Evolutionary conservation across 305 asterid genomes (phyloP).

Genomic region (Fraxinus sp.): DNA sequence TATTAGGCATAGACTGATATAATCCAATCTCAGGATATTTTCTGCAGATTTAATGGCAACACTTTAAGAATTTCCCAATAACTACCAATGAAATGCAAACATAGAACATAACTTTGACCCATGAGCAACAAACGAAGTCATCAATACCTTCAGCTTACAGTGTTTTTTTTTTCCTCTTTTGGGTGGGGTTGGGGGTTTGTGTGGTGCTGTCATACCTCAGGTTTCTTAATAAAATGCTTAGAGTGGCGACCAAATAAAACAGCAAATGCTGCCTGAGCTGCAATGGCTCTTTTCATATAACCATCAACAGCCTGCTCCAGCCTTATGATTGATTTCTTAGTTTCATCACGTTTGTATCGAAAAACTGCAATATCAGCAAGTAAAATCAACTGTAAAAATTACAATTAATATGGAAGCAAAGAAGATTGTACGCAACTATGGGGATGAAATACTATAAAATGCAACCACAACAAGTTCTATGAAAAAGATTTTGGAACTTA

Average conservation of each 20-base stretch:
- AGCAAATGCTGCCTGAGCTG: conserved; percentile 56
- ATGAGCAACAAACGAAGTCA: not conserved
- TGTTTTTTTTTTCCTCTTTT: too few species aligned
- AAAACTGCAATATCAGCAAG: conserved; percentile 49
- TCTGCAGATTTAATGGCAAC: not conserved
- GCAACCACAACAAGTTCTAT: conserved; percentile 1
- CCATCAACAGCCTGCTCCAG: conserved; percentile 76
- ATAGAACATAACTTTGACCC: not conserved
- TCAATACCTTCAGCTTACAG: not conserved
- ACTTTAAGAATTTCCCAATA: not conserved
- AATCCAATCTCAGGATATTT: not conserved
- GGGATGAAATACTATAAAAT: not conserved
- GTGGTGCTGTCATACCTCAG: conserved; percentile 44
- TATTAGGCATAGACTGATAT: not conserved
- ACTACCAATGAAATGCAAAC: not conserved
- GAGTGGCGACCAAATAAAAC: conserved; percentile 53
- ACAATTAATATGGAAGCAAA: not conserved
- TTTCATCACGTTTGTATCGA: conserved; percentile 43
- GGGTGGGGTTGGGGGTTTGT: not conserved
- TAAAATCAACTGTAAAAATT: conserved; percentile 7
- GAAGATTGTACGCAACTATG: conserved; percentile 9
- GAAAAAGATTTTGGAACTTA: not conserved
- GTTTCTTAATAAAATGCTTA: conserved; percentile 57
- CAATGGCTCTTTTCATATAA: conserved; percentile 51
- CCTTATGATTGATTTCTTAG: conserved; percentile 58